Evolutionary conservation across 148 eudicot genomes (phyloP).

Genomic region (Dysphania ambrosioides): DNA sequence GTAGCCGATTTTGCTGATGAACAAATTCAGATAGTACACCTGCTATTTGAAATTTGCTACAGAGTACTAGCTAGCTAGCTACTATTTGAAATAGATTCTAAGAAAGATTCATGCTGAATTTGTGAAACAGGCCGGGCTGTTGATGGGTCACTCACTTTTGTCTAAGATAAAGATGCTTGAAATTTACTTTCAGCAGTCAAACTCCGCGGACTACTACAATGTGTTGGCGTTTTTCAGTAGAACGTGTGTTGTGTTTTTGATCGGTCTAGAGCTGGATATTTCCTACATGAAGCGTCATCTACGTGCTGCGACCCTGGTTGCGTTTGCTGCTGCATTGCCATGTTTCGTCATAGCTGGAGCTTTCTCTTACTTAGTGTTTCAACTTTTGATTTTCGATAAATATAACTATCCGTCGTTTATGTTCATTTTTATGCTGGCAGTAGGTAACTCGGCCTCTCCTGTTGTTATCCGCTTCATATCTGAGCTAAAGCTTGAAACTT

Average conservation of each 20-base stretch:
- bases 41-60: too few species aligned
- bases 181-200: slow-evolving; percentile 48
- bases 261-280: slow-evolving; percentile 83
- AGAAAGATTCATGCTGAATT: neutral
- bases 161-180: slow-evolving; percentile 42
- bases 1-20: neutral
- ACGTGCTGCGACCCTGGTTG: slow-evolving; percentile 47
- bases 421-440: slow-evolving; percentile 41
- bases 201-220: slow-evolving; percentile 70
- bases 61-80: too few species aligned
- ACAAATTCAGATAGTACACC: neutral
- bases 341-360: slow-evolving; percentile 59
- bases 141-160: slow-evolving; percentile 70
- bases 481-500: slow-evolving; percentile 58
- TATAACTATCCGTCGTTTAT: slow-evolving; percentile 29
- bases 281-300: slow-evolving; percentile 55
- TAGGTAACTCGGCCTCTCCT: slow-evolving; percentile 71
- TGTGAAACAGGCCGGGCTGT: slow-evolving; percentile 71
- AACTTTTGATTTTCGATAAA: slow-evolving; percentile 24
- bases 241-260: slow-evolving; percentile 67
- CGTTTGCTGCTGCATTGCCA: slow-evolving; percentile 40
- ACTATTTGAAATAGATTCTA: neutral
- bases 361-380: slow-evolving; percentile 38
- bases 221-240: slow-evolving; percentile 67
- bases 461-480: slow-evolving; percentile 64